Evolutionary conservation across 768 basidiomycete genomes (phyloP), one percentile per base, ranked within the genome.

Genomic region (Butyriboletus loyo): DNA sequence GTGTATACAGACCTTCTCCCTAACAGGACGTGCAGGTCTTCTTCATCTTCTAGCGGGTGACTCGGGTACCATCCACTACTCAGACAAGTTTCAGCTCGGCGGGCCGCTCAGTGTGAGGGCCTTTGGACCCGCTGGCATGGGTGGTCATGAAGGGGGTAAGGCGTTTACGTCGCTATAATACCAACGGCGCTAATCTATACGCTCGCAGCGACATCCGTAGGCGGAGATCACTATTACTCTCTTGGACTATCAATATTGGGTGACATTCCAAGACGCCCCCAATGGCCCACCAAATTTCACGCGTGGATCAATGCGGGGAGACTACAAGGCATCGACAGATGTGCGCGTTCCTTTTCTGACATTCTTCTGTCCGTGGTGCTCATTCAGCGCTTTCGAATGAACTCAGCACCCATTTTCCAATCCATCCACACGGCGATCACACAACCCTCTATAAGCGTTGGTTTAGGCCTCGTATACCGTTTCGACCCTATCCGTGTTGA

Each of bases 21-120:
- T 96, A 14, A 80, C 87, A 4, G 83, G 84, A 2, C 77, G 86
- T 9, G 74, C 83, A 0, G 95, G 95, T 2, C 52, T 90, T 24
- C 71, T 98, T 11, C 82, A 82, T 64, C 81, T 85, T 42, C 67
- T 96, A 7, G 72, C 73, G 11, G 71, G 75, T 11, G 69, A 75
- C 13, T 77, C 80, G 10, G 50, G 48, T 7, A 57, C 55, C 5
- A 9, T 58, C 11, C 77, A 84, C 22, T 87, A 91, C 61, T 78
- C 84, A 1, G 97, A 99, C 70, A 83, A 93, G 6, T 93, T 93
- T 68, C 94, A 96, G 58, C 78, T 98, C 0, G 97, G 97, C 24
- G 97, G 97, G 0, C 94, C 97, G 0, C 81, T 86, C 7, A 91
- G 84, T 48, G 77, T 98, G 0, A 77, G 97, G 6, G 81, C 83